Percentiles rank a stretch among this genome's conserved stretches.
phyloP scores from a whole-genome alignment of 2,329 filamentous ascomycete species.

The Exophiala sideris region DNA sequence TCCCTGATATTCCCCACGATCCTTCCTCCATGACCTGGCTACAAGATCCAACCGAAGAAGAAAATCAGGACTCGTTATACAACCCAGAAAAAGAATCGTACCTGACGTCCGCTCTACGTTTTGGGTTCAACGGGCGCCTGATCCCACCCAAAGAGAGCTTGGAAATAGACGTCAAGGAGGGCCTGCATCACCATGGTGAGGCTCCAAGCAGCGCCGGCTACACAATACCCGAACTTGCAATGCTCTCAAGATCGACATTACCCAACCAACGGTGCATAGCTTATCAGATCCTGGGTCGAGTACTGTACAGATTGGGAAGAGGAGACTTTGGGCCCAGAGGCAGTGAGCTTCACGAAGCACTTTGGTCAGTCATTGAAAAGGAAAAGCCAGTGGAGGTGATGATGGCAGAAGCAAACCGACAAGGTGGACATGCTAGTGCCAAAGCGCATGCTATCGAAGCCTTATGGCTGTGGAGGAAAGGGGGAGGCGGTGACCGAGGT shows the following conservation, averaged over 20 bases:
- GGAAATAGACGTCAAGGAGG: conserved; percentile 69
- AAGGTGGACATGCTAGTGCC: conserved; percentile 72
- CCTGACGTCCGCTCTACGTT: conserved; percentile 69
- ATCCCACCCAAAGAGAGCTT: conserved; percentile 73
- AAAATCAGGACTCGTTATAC: conserved; percentile 70
- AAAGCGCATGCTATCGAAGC: conserved; percentile 84
- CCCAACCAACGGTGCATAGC: conserved; percentile 86
- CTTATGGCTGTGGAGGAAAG: conserved; percentile 75
- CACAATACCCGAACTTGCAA: conserved; percentile 80
- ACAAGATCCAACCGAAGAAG: conserved; percentile 62
- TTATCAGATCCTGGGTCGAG: conserved; percentile 82
- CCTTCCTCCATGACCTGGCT: conserved; percentile 89
- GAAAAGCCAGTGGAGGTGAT: conserved; percentile 74
- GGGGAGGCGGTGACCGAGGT: conserved; percentile 51
- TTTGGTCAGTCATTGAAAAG: conserved; percentile 79
- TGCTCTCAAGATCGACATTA: conserved; percentile 75
- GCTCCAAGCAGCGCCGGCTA: conserved; percentile 94
- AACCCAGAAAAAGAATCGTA: conserved; percentile 68
- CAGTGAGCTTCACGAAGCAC: conserved; percentile 64
- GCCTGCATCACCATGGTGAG: conserved; percentile 88
- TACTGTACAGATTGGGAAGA: conserved; percentile 76
- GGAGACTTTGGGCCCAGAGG: conserved; percentile 65
- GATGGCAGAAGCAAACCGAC: conserved; percentile 67
- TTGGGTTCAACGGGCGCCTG: conserved; percentile 79
- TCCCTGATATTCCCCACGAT: conserved; percentile 80